Percentiles rank a stretch among this genome's conserved stretches.
phyloP scores from a whole-genome alignment of 1,284 basidiomycete genomes.

The Fomitopsis pinicola region DNA sequence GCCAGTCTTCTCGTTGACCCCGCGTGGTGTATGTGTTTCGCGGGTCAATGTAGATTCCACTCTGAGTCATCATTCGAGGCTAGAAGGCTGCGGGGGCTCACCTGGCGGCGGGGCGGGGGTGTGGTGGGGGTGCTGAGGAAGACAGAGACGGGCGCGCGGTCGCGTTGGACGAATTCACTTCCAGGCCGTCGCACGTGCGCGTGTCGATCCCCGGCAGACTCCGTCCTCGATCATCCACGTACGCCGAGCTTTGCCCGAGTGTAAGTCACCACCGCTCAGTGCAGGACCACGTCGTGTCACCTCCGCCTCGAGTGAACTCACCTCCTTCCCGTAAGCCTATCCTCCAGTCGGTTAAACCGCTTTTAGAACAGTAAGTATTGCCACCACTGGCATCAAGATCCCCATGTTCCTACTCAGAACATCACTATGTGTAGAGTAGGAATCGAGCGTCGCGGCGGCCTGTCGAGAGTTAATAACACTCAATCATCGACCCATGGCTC shows the following conservation, averaged over 20 bases:
- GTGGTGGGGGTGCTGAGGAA: background rate
- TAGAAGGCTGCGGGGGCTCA: slow-evolving; percentile 1
- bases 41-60: slow-evolving; percentile 79
- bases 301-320: background rate
- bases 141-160: background rate
- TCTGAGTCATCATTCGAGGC: slow-evolving; percentile 70
- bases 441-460: no score
- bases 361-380: no score
- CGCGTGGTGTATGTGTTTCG: slow-evolving; percentile 23
- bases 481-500: background rate
- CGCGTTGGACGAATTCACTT: background rate
- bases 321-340: no score
- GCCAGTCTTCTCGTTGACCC: slow-evolving; percentile 70
- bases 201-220: background rate
- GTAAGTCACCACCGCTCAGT: no score
- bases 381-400: no score
- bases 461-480: background rate
- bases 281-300: no score
- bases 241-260: background rate
- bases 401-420: no score
- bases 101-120: background rate
- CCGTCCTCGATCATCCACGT: background rate
- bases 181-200: background rate
- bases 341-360: no score
- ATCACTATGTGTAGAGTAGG: no score